Evolutionary conservation across 2,329 filamentous ascomycete genomes (phyloP).

Genomic region (Bimuria novae-zelandiae): DNA sequence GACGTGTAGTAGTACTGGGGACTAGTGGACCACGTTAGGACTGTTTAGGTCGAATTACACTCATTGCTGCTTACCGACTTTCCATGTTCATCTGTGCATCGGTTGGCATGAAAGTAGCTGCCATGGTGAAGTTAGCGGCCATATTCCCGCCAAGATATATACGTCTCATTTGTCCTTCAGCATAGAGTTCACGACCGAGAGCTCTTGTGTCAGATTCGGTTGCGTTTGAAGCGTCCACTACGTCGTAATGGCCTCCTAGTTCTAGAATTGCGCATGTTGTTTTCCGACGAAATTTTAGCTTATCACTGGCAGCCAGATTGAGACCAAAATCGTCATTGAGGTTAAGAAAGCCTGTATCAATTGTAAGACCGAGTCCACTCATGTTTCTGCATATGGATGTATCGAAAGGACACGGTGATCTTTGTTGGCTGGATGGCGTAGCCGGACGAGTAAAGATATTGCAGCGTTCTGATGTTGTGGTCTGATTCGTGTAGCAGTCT

Average conservation of each 20-base stretch:
- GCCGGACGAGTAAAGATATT: constrained; percentile 7
- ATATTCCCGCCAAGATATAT: background rate
- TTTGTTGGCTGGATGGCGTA: background rate
- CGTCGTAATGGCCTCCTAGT: background rate
- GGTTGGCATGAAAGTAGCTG: background rate
- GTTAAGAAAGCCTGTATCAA: constrained; percentile 19
- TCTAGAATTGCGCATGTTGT: constrained; percentile 13
- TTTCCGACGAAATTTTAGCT: constrained; percentile 4
- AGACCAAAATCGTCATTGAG: constrained; percentile 14
- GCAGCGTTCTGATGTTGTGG: constrained; percentile 4
- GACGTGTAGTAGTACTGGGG: background rate
- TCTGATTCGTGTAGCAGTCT: background rate
- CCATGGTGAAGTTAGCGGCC: background rate
- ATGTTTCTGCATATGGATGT: constrained; percentile 7
- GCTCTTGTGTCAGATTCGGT: background rate
- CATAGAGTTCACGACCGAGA: background rate
- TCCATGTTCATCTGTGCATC: no score
- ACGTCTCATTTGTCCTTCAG: background rate
- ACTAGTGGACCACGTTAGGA: background rate
- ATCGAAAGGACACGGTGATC: constrained; percentile 19
- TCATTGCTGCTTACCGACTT: no score
- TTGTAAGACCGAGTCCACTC: background rate
- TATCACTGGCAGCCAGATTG: constrained; percentile 6
- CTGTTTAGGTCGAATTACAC: background rate
- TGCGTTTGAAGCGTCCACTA: background rate